Conservation (phyloP, 371 early-diverging fungal species). For the Haplosporangium sp. region DNA sequence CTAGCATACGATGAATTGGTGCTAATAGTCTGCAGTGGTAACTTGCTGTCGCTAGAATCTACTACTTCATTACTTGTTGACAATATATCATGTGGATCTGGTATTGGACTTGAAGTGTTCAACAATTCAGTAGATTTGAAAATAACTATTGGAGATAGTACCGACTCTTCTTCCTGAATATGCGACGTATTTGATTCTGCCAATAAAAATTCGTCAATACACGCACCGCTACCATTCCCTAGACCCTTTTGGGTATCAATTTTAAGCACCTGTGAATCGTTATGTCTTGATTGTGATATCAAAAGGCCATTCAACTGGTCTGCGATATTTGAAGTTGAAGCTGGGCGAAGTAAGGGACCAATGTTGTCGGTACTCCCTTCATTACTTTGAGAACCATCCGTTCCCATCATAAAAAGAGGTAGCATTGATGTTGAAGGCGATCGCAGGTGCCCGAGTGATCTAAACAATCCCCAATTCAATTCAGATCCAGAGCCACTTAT, state of each 20-base stretch:
- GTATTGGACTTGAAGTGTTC: background rate
- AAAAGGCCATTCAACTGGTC: slow-evolving; percentile 19
- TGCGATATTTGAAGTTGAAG: slow-evolving; percentile 18
- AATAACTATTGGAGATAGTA: slow-evolving; percentile 33
- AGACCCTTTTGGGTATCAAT: background rate
- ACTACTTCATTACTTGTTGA: background rate
- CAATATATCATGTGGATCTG: background rate
- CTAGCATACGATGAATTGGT: slow-evolving; percentile 14
- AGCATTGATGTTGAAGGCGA: slow-evolving; percentile 47
- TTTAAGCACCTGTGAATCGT: background rate
- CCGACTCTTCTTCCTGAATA: slow-evolving; percentile 23
- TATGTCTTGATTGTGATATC: slow-evolving; percentile 8
- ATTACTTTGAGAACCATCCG: slow-evolving; percentile 12
- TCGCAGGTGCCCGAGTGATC: slow-evolving; percentile 43
- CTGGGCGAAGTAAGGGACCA: slow-evolving; percentile 14
- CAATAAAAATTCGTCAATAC: slow-evolving; percentile 24
- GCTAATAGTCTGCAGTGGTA: background rate
- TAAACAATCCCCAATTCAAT: slow-evolving; percentile 40
- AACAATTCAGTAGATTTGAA: slow-evolving; percentile 7
- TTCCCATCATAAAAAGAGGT: slow-evolving; percentile 22
- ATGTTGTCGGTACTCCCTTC: slow-evolving; percentile 9
- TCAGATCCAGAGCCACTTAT: slow-evolving; percentile 21
- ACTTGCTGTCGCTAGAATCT: background rate
- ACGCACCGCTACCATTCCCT: background rate
- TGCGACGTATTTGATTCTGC: slow-evolving; percentile 11